These are phyloP conservation scores for Boletellus emodensis DNA, from an alignment of 768 basidiomycete genomes.

Conservation along the genomic window DNA sequence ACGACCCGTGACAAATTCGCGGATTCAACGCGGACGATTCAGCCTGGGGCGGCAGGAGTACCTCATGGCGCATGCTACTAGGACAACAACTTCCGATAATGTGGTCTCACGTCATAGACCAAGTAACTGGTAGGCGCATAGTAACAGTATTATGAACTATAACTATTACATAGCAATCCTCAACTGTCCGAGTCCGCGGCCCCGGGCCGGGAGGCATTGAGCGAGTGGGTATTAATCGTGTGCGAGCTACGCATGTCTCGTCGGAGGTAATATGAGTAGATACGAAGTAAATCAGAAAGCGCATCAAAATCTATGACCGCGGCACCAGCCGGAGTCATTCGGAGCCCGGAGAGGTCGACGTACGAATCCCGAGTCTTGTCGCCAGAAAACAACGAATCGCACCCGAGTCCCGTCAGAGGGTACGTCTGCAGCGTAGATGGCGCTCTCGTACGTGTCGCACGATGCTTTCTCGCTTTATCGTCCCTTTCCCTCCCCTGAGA, in stretches of 20 bases:
- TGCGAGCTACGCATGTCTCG: not conserved
- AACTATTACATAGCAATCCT: no score
- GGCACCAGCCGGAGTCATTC: no score
- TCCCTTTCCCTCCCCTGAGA: not conserved
- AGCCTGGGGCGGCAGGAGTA: no score
- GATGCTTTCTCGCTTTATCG: conserved; percentile 16
- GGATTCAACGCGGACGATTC: not conserved
- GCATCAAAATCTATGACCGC: no score
- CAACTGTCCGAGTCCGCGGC: not conserved
- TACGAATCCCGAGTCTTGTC: not conserved
- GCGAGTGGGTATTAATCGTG: no score
- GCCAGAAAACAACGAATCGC: not conserved
- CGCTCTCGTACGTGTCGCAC: conserved; percentile 12
- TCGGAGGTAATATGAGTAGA: not conserved
- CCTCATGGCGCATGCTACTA: not conserved
- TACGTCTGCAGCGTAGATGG: conserved; percentile 8
- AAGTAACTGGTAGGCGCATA: no score
- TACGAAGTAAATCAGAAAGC: not conserved
- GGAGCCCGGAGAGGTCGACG: not conserved
- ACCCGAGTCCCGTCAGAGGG: not conserved
- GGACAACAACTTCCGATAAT: not conserved
- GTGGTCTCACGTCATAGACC: no score
- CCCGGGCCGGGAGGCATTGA: not conserved
- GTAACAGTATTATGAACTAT: no score
- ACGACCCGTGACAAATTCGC: not conserved